Conservation (phyloP, 2,329 filamentous ascomycete species). For the Dothidotthia symphoricarpi region DNA sequence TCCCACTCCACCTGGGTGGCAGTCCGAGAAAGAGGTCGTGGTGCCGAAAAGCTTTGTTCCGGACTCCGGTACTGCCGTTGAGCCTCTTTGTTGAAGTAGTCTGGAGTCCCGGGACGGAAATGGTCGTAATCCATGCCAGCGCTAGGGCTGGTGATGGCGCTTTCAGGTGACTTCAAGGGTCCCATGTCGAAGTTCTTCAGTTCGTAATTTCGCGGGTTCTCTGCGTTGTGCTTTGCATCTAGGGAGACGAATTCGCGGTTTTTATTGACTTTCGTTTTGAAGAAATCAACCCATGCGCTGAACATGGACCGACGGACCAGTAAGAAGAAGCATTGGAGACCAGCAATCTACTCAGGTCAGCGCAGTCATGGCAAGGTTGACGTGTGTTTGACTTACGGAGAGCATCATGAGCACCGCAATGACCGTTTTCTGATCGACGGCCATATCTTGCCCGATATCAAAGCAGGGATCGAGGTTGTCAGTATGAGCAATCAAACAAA, state of each 20-base stretch:
- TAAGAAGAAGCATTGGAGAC: slow-evolving; percentile 79
- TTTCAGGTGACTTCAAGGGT: slow-evolving; percentile 26
- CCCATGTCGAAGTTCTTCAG: slow-evolving; percentile 32
- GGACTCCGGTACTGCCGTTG: slow-evolving; percentile 43
- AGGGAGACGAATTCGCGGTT: slow-evolving; percentile 85
- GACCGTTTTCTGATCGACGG: slow-evolving; percentile 73
- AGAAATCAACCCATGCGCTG: slow-evolving; percentile 73
- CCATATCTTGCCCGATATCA: slow-evolving; percentile 57
- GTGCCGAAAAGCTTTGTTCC: slow-evolving; percentile 44
- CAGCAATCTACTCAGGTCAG: slow-evolving; percentile 55
- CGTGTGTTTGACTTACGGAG: slow-evolving; percentile 56
- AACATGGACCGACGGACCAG: slow-evolving; percentile 84
- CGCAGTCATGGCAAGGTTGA: neutral
- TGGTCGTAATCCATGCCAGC: slow-evolving; percentile 17
- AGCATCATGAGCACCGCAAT: slow-evolving; percentile 80
- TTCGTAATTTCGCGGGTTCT: slow-evolving; percentile 37
- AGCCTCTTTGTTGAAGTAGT: slow-evolving; percentile 38
- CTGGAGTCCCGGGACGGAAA: slow-evolving; percentile 31
- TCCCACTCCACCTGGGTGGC: slow-evolving; percentile 37
- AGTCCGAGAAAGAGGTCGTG: slow-evolving; percentile 36
- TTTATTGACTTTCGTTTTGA: slow-evolving; percentile 49
- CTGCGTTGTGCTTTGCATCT: slow-evolving; percentile 59
- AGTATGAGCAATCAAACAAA: slow-evolving; percentile 61
- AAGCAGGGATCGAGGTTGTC: slow-evolving; percentile 68
- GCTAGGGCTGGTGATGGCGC: slow-evolving; percentile 25